phyloP scores from a whole-genome alignment of 192 early-diverging fungal species.

The Rhizoclosmatium sp. region DNA sequence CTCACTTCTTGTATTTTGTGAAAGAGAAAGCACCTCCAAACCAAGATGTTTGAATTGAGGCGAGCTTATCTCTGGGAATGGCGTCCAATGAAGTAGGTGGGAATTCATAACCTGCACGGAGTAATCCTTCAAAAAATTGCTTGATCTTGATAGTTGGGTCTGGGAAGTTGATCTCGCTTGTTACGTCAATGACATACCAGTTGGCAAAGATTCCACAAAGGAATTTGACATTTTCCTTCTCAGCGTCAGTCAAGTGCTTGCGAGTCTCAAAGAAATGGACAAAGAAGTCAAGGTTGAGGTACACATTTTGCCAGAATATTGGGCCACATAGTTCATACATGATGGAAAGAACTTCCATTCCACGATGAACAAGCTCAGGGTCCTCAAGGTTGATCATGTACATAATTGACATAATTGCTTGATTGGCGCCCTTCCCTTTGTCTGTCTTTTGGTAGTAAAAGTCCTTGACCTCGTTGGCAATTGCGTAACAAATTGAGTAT shows the following conservation, averaged over 20 bases:
- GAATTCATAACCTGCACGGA: conserved; percentile 26
- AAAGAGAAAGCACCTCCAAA: background rate
- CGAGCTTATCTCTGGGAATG: conserved; percentile 6
- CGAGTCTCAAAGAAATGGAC: conserved; percentile 21
- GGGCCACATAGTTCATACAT: conserved; percentile 5
- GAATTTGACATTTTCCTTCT: conserved; percentile 26
- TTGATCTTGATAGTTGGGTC: conserved; percentile 11
- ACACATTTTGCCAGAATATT: conserved; percentile 14
- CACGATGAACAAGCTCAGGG: conserved; percentile 21
- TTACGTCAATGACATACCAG: conserved; percentile 13
- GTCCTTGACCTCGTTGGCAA: background rate
- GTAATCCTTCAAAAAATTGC: conserved; percentile 30
- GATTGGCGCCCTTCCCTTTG: conserved; percentile 20
- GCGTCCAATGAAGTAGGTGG: background rate
- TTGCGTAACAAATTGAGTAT: background rate
- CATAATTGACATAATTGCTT: conserved; percentile 8
- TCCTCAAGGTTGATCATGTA: conserved; percentile 31
- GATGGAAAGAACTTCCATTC: conserved; percentile 24
- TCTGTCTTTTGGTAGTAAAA: conserved; percentile 6
- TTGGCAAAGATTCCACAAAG: conserved; percentile 20
- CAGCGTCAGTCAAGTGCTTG: background rate
- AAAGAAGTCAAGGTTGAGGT: conserved; percentile 29
- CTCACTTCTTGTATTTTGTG: background rate
- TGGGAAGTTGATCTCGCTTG: background rate
- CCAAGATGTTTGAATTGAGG: background rate